Evolutionary conservation across 2,329 filamentous ascomycete species (phyloP), one percentile per base, ranked within the genome.

Genomic region (Juglanconis sp.): DNA sequence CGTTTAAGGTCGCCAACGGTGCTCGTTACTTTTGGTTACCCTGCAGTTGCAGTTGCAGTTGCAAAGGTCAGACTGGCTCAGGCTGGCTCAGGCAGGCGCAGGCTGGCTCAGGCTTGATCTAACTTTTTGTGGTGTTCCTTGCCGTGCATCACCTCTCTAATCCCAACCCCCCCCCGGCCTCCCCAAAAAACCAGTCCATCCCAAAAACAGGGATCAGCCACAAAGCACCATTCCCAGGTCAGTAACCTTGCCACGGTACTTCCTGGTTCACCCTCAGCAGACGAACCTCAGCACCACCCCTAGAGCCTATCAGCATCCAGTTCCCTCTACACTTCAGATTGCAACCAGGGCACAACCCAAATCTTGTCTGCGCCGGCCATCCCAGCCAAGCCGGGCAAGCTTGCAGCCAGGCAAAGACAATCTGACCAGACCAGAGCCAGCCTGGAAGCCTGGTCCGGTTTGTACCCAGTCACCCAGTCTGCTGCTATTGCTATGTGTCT

Each of bases 271-370:
- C 42, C 58, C 58, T 31, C 48, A 59, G 17, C 17, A 24, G 17
- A 24, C 17, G 17, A 24, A 24, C 17, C 17, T 24, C 17, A 24
- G 17, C 51, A 49, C 49, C 38, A 36, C 34, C 38, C 34, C 48
- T 42, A 35, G 54, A 35, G 49, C 59, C 59, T 60, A 60, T 60
- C 59, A 60, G 54, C 59, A 50, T 47, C 57, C 53, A 48, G 40
- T 53, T 35, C 24, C 24, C 36, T 48, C 34, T 48, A 17, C 51
- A 49, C 34, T 35, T 30, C 48, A 32, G 40, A 49, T 31, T 24
- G 17, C 17, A 24, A 24, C 17, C 17, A 54, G 52, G 52, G 52
- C 52, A 46, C 38, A 54, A 54, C 52, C 52, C 52, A 54, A 46
- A 54, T 34, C 52, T 54, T 42, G 17, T n/a, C 38, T 32, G 24